A percentile compares a stretch with the other conserved stretches of the same genome.
These are phyloP conservation scores for Silene vulgaris DNA, from an alignment of 179 eudicot species.

Conservation along the genomic window DNA sequence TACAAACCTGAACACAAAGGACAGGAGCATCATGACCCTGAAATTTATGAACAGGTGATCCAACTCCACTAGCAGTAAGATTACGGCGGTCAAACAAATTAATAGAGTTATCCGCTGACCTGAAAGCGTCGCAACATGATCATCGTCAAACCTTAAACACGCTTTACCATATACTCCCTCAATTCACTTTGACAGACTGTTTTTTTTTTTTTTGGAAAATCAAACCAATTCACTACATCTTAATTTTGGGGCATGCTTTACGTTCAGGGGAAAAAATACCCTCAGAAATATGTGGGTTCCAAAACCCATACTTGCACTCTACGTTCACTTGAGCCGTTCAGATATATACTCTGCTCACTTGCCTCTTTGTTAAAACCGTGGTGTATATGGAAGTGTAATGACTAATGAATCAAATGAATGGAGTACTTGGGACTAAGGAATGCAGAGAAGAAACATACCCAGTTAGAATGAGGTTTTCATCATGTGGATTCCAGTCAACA, in stretches of 20 bases:
- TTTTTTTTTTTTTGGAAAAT: too few species aligned
- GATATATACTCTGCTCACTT: too few species aligned
- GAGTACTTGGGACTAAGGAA: neutral
- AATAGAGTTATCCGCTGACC: constrained; percentile 90
- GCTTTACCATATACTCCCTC: neutral
- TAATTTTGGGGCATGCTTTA: too few species aligned
- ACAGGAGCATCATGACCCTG: constrained; percentile 76
- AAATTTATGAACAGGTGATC: constrained; percentile 74
- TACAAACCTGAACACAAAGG: constrained; percentile 76
- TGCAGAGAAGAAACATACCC: constrained; percentile 46
- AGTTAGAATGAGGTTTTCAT: constrained; percentile 71
- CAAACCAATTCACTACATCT: too few species aligned
- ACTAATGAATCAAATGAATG: too few species aligned
- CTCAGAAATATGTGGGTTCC: too few species aligned
- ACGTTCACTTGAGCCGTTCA: too few species aligned
- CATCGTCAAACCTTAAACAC: neutral
- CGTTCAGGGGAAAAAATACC: too few species aligned
- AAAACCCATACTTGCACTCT: too few species aligned
- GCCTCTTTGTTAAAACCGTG: too few species aligned
- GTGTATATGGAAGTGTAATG: too few species aligned
- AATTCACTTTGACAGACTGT: too few species aligned
- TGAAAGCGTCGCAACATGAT: constrained; percentile 24
- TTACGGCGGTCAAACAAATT: constrained; percentile 86
- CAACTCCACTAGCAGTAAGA: constrained; percentile 61
- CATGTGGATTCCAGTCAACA: constrained; percentile 93